phyloP scores from a whole-genome alignment of 2,329 filamentous ascomycete species.

The Trichoderma atroviride region DNA sequence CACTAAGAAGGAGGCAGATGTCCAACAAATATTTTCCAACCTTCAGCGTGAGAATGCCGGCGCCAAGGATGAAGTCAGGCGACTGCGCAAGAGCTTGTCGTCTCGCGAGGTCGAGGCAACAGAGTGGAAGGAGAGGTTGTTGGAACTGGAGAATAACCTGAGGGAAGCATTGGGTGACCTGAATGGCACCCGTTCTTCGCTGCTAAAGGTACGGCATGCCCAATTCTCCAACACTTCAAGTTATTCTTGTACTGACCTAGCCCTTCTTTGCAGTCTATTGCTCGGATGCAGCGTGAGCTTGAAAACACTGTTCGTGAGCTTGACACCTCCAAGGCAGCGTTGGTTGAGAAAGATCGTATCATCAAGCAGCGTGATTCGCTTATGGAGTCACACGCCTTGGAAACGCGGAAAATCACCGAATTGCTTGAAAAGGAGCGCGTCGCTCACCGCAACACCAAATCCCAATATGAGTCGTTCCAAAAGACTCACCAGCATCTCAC shows the following conservation, averaged over 20 bases:
- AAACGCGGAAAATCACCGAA: conserved; percentile 81
- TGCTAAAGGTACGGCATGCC: conserved; percentile 66
- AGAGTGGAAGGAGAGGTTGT: conserved; percentile 87
- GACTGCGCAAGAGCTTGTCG: conserved; percentile 79
- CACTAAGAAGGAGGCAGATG: conserved; percentile 88
- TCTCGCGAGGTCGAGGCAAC: conserved; percentile 85
- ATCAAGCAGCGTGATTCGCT: conserved; percentile 87
- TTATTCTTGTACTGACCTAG: not conserved
- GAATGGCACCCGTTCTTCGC: conserved; percentile 79
- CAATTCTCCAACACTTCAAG: too few relatives aligned
- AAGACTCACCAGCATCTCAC: conserved; percentile 85
- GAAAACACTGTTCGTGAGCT: conserved; percentile 83
- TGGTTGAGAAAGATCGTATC: conserved; percentile 88
- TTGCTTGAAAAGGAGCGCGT: conserved; percentile 89
- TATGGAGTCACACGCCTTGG: conserved; percentile 84
- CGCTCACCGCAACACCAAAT: conserved; percentile 80
- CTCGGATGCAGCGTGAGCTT: conserved; percentile 83
- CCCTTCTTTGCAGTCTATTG: conserved; percentile 63
- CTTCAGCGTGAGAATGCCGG: conserved; percentile 81
- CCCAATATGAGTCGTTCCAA: conserved; percentile 84
- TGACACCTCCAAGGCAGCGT: conserved; percentile 72
- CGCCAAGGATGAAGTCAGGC: conserved; percentile 83
- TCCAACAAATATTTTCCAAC: conserved; percentile 90
- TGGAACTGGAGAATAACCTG: conserved; percentile 87
- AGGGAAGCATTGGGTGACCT: conserved; percentile 85